Conservation (phyloP, 306 rosid species). For the Spatholobus suberectus region DNA sequence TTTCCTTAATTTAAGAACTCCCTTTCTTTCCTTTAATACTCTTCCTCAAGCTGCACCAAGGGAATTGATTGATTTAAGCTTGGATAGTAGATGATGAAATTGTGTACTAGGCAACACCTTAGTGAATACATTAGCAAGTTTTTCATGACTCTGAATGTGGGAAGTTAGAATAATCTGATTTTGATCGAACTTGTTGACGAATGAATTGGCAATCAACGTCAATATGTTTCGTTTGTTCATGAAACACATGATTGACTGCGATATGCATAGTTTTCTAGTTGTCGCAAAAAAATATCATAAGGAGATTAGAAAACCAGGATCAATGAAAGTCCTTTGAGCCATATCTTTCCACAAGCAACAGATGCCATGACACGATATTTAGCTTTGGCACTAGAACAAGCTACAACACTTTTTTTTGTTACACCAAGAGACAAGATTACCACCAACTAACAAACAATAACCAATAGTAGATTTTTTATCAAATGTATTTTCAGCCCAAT, state of each 20-base stretch:
- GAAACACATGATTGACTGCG: neutral
- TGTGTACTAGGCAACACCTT: constrained; percentile 1
- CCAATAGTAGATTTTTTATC: neutral
- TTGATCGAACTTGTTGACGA: neutral
- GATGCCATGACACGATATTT: neutral
- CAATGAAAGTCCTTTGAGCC: neutral
- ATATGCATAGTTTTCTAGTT: neutral
- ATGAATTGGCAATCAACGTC: neutral
- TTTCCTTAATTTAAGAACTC: neutral
- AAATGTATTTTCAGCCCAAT: neutral
- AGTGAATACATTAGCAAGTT: constrained; percentile 14
- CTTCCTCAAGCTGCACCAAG: neutral
- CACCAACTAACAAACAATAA: too few relatives aligned
- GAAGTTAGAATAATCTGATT: neutral
- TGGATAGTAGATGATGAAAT: neutral
- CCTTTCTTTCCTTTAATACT: neutral
- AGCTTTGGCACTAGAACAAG: neutral
- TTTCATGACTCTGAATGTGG: neutral
- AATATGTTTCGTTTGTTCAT: neutral
- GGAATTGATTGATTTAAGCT: neutral
- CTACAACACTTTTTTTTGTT: neutral
- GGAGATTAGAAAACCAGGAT: neutral
- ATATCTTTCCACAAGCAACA: neutral
- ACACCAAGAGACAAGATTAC: neutral
- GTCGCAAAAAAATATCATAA: neutral